Evolutionary conservation across 352 stramenopile genomes (phyloP), one percentile per base, ranked within the genome.

Genomic region (Phytophthora idaei): DNA sequence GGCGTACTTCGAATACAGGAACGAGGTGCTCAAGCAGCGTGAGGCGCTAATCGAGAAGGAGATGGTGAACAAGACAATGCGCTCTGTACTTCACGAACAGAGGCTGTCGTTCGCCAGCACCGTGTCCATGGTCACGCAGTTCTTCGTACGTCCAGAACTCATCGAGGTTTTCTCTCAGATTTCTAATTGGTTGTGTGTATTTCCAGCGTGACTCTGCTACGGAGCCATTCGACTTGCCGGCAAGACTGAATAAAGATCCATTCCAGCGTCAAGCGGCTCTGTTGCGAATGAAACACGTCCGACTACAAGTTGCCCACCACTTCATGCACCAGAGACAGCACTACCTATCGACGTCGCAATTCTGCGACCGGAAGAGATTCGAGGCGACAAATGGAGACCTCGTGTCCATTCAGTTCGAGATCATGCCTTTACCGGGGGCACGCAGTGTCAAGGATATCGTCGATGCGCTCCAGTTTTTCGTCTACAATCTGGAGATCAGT

Each of bases 401-500:
- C 21, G 68, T 66, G 58, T 70, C 67, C 5, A 47, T 69, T 25
- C 69, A 67, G 7, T 89, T 85, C 47, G 74, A 87, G 59, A 56
- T 78, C 21, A 69, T 65, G n/a, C 76, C 80, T n/a, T 76, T 89
- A 45, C 61, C 66, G 11, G 70, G 57, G 4, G 45, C 73, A 32
- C 44, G 44, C 36, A 71, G 56, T 21, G 55, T 78, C 45, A 76
- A 76, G 32, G 53, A 65, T 17, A 74, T 83, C 7, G 76, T 83
- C 39, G 69, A 84, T 41, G 67, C 69, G 29, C 69, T 84, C 7
- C 61, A 75, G 12, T 65, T 72, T 14, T 87, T 83, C 27, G 66
- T 78, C 31, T 73, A 66, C 54, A 87, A 79, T 50, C 63, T 87
- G 27, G 78, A 87, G 44, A 82, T 87, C 57, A 81, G 56, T 46